Evolutionary conservation across 768 basidiomycete species (phyloP), one percentile per base, ranked within the genome.

Genomic region (Suillus subluteus): DNA sequence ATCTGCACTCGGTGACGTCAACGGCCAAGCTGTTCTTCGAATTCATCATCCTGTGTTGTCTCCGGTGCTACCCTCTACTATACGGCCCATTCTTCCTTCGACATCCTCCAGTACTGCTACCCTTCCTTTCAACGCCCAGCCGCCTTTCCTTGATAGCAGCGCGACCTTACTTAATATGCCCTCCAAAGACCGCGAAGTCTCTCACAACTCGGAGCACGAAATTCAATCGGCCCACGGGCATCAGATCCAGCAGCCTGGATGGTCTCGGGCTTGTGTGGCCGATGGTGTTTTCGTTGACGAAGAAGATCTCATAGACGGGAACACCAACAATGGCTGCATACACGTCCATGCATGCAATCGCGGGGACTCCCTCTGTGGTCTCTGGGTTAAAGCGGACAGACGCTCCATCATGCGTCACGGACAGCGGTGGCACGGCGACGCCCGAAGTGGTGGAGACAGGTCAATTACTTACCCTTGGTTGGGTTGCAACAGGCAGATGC

Each of bases 381-480:
- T 66, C 37, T 63, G 62, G 61, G 44, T 66, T 6, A 62, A 62
- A 35, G 54, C 62, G 15, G 65, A 66, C 9, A 66, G 56, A 13
- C 52, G 30, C 35, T 40, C 52, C 9, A 63, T 66, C 30, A 44
- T 50, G 13, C 23, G 56, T 15, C 62, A 66, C 15, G 44, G 52
- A 3, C 62, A 66, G n/a, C n/a, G 26, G 6, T 63, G 62, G 62
- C 65, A 66, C 32, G 6, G 35, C 30, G 48, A 40, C 21, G 56
- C 18, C 2, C 40, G 23, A 61, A 50, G 48, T 11, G 46, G 35
- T 21, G 37, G 54, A 12, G 41, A 35, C 13, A 32, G 12, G 23
- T 21, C 11, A n/a, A 52, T 41, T 9, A 8, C 26, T 58, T 66
- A 62, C 30, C 52, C 40, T 2, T 66, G 65, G 65, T 38, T 2